Percentiles rank a stretch among this genome's conserved stretches.
These are phyloP conservation scores for Tympanopsis confertula DNA, from an alignment of 2,329 filamentous ascomycete genomes.

Conservation along the genomic window DNA sequence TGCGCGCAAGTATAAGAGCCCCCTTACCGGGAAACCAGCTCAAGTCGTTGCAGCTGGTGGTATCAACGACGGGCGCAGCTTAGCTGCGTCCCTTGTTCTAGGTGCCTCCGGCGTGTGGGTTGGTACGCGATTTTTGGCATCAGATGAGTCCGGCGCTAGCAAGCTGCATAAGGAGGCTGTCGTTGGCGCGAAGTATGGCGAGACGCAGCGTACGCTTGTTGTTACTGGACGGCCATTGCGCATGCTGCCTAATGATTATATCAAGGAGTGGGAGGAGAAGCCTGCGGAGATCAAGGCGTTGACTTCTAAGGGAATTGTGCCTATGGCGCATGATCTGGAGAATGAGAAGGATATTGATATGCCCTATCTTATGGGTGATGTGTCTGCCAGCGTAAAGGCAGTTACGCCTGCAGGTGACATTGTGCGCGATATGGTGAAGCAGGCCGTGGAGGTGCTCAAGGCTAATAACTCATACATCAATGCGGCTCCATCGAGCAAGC, in stretches of 20 bases:
- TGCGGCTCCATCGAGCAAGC: neutral
- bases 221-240: slow-evolving; percentile 72
- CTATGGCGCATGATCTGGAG: slow-evolving; percentile 73
- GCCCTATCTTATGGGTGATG: slow-evolving; percentile 89
- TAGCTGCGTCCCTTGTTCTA: slow-evolving; percentile 76
- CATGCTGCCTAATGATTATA: slow-evolving; percentile 73
- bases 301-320: slow-evolving; percentile 67
- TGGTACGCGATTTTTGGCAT: slow-evolving; percentile 82
- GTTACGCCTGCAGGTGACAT: slow-evolving; percentile 75
- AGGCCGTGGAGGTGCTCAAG: slow-evolving; percentile 60
- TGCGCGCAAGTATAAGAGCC: slow-evolving; percentile 58
- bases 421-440: slow-evolving; percentile 78
- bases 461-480: slow-evolving; percentile 47
- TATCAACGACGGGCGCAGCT: slow-evolving; percentile 67
- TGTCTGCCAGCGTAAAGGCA: slow-evolving; percentile 65
- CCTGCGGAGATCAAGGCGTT: slow-evolving; percentile 66
- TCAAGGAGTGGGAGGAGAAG: slow-evolving; percentile 66
- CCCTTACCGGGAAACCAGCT: slow-evolving; percentile 57
- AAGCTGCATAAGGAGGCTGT: slow-evolving; percentile 76
- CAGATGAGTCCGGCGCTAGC: slow-evolving; percentile 68
- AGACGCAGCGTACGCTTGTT: slow-evolving; percentile 73
- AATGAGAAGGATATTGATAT: slow-evolving; percentile 71
- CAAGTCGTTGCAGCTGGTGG: slow-evolving; percentile 84
- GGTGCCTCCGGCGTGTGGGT: slow-evolving; percentile 88
- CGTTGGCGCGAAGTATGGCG: slow-evolving; percentile 65